phyloP scores from a whole-genome alignment of 192 early-diverging fungal genomes.

The Entomortierella beljakovae region DNA sequence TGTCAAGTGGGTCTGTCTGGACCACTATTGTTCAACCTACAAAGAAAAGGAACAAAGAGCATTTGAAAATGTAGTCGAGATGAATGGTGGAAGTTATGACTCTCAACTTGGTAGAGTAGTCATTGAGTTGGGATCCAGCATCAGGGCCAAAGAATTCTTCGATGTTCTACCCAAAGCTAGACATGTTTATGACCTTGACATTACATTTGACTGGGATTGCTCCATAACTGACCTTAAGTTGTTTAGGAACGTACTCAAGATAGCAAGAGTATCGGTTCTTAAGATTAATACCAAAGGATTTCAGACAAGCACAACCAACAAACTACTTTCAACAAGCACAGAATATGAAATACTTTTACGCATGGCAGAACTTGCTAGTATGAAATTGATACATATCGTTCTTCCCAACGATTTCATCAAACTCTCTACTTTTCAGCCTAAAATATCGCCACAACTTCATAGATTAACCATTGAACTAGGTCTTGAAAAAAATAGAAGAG shows the following conservation, averaged over 20 bases:
- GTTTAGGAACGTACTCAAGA: constrained; percentile 4
- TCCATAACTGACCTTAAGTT: constrained; percentile 4
- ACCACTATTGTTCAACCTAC: no score
- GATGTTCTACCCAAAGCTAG: neutral
- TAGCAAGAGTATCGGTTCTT: constrained; percentile 15
- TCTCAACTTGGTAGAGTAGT: neutral
- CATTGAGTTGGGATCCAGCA: neutral
- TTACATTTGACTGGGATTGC: neutral
- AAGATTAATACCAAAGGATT: constrained; percentile 5
- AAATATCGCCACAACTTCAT: constrained; percentile 1
- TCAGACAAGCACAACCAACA: neutral
- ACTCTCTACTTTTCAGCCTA: neutral
- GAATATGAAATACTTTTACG: neutral
- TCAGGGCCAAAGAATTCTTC: neutral
- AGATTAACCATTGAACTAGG: constrained; percentile 7
- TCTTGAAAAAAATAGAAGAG: no score
- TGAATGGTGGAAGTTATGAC: no score
- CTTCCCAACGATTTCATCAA: neutral
- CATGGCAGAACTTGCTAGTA: neutral
- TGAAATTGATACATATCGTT: constrained; percentile 1
- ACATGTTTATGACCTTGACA: neutral
- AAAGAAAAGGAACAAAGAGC: no score
- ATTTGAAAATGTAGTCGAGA: no score
- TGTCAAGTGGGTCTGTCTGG: constrained; percentile 16
- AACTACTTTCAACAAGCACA: neutral